Evolutionary conservation across 306 rosid species (phyloP).

Genomic region (Prunus mira): DNA sequence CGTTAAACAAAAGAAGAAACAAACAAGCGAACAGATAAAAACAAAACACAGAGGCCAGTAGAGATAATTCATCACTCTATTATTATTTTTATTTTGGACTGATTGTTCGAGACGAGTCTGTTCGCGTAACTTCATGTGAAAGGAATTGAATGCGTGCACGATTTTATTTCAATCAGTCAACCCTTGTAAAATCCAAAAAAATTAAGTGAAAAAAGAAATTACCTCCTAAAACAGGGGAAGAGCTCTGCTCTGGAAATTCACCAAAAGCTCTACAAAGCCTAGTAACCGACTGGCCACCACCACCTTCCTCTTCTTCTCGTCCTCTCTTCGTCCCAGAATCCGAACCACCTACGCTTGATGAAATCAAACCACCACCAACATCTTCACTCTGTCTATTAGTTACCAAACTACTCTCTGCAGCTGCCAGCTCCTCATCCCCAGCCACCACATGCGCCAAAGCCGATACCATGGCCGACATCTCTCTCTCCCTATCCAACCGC

Average conservation of each 20-base stretch:
- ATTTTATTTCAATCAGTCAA: not conserved
- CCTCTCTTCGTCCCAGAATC: slow-evolving; percentile 21
- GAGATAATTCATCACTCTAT: not conserved
- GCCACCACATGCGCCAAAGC: slow-evolving; percentile 40
- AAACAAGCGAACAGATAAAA: not conserved
- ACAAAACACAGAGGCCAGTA: too few species aligned
- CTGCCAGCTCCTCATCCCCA: slow-evolving; percentile 14
- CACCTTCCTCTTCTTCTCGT: slow-evolving; percentile 2
- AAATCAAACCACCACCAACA: not conserved
- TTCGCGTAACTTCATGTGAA: not conserved
- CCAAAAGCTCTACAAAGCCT: not conserved
- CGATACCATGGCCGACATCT: slow-evolving; percentile 42
- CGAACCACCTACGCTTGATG: not conserved
- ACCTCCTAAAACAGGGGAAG: slow-evolving; percentile 16
- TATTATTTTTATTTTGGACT: not conserved
- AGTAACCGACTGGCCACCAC: not conserved
- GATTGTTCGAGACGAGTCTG: too few species aligned
- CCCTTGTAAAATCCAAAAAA: not conserved
- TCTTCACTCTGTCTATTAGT: too few species aligned
- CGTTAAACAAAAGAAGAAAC: not conserved
- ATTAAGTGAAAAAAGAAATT: not conserved
- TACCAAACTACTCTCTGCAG: not conserved
- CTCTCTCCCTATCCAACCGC: slow-evolving; percentile 35
- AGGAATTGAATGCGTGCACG: not conserved
- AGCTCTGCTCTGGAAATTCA: slow-evolving; percentile 1